A percentile compares a stretch with the other conserved stretches of the same genome.
Evolutionary conservation across 2,329 filamentous ascomycete species (phyloP).

Genomic region (Botrytis sinoallii): DNA sequence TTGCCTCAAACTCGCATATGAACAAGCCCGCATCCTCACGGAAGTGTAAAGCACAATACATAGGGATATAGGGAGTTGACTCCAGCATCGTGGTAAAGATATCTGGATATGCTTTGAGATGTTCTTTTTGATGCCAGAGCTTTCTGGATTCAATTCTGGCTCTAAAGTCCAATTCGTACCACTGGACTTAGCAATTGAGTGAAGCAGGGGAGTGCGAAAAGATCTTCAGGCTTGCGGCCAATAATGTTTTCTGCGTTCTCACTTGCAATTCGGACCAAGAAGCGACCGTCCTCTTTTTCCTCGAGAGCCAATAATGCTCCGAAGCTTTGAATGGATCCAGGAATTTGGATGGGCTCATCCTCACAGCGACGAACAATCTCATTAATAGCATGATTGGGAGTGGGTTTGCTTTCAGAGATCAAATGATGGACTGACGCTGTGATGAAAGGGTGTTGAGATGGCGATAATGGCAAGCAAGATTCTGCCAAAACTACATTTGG

Average conservation of each 20-base stretch:
- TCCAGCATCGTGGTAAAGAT: conserved; percentile 69
- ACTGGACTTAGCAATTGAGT: conserved; percentile 84
- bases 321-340: conserved; percentile 60
- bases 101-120: conserved; percentile 72
- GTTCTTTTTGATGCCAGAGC: conserved; percentile 43
- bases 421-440: conserved; percentile 12
- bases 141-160: conserved; percentile 7
- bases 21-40: conserved; percentile 65
- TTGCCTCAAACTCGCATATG: conserved; percentile 85
- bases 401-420: background rate
- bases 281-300: conserved; percentile 64
- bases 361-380: conserved; percentile 58
- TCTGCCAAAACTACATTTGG: conserved; percentile 3
- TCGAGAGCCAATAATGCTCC: conserved; percentile 74
- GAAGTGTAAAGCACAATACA: conserved; percentile 41
- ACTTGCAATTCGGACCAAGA: conserved; percentile 71
- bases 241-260: conserved; percentile 76
- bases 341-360: conserved; percentile 83
- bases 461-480: background rate
- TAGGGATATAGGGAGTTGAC: background rate
- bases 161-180: conserved; percentile 42
- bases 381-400: background rate
- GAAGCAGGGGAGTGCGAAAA: conserved; percentile 73
- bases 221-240: conserved; percentile 70
- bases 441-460: background rate